Conservation (phyloP, 1,284 basidiomycete genomes). For the Melampsora larici-populina region DNA sequence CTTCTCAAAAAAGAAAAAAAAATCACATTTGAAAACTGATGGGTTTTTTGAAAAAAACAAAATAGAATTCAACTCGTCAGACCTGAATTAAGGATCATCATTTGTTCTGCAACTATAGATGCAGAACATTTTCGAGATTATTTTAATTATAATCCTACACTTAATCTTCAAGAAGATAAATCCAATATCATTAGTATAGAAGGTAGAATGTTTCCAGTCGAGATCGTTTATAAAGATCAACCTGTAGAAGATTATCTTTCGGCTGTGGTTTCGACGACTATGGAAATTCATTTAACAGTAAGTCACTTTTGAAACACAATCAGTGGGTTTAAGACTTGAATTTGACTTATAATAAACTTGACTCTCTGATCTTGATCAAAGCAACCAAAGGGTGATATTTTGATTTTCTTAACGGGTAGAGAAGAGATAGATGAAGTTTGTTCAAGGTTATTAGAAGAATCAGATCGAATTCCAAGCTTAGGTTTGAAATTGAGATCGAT, state of each 20-base stretch:
- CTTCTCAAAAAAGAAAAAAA: background rate
- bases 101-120: conserved; percentile 93
- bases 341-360: background rate
- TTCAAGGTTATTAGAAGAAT: conserved; percentile 63
- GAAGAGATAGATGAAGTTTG: conserved; percentile 67
- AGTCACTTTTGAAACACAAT: conserved; percentile 48
- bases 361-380: conserved; percentile 40
- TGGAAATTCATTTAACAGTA: conserved; percentile 62
- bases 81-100: conserved; percentile 78
- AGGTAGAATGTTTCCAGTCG: conserved; percentile 53
- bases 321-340: conserved; percentile 11
- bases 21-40: background rate
- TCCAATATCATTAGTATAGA: conserved; percentile 54
- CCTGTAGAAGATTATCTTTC: conserved; percentile 53
- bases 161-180: conserved; percentile 55
- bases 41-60: background rate
- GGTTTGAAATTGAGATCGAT: conserved; percentile 59
- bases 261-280: conserved; percentile 54
- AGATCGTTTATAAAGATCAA: conserved; percentile 53
- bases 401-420: conserved; percentile 55
- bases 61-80: conserved; percentile 72
- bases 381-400: conserved; percentile 57
- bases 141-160: conserved; percentile 62
- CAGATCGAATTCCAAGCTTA: conserved; percentile 64
- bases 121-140: conserved; percentile 82